Evolutionary conservation across 2,329 filamentous ascomycete genomes (phyloP), one percentile per base, ranked within the genome.

Genomic region (Penicillium capsulatum): DNA sequence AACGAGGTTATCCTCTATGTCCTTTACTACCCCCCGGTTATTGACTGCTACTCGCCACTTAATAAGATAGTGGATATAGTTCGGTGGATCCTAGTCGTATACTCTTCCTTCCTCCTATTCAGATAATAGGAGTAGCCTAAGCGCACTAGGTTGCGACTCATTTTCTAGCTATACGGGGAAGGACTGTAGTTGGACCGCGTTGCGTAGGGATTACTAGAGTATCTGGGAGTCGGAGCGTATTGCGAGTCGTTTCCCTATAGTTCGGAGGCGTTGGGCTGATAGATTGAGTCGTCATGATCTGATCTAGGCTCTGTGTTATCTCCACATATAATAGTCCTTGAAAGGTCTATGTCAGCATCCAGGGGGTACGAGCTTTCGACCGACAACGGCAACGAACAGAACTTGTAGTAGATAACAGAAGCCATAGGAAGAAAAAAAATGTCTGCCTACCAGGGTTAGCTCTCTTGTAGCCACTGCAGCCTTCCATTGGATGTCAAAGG

Each of bases 11-110:
- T 40, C 42, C 28, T 50, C 48, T 11, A 36, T 50, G 34, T 45
- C 42, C 31, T 44, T 50, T 34, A 27, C 19, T 32, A 42, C 34
- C 7, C 17, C 30, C 31, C 34, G 24, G 14, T 42, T 48, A 27
- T 52, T 52, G 22, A 47, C 5, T 7, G 15, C 45, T 11, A 45
- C 59, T 38, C 31, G 61, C 60, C 38, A 67, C 14, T 24, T 63
- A 62, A n/a, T 38, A 4, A 14, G 14, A 9, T 47, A 47, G 19
- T 47, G 34, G 34, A 47, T 41, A 34, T 28, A 47, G 31, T 2
- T 41, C 37, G 34, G 34, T 31, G 40, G 38, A 13, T 41, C 27
- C n/a, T 31, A 6, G 29, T 17, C 14, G 29, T 31, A 28, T 6
- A 28, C 20, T 24, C 32, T 34, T 27, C 32, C 32, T 14, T 34